These are phyloP conservation scores for Cyanodermella asteris DNA, from an alignment of 2,329 filamentous ascomycete genomes.

Conservation along the genomic window DNA sequence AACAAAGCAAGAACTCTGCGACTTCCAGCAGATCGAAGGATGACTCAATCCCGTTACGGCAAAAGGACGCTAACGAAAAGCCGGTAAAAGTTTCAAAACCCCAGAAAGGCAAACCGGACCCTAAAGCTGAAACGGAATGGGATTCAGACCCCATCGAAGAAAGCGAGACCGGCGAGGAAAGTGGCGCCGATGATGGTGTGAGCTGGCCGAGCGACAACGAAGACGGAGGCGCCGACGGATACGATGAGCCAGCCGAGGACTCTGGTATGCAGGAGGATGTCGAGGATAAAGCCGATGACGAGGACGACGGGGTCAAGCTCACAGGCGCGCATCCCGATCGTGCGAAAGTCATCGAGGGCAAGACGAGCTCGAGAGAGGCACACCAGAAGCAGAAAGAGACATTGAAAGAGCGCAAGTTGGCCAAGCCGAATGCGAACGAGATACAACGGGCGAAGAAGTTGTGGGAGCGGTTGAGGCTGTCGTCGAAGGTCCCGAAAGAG, in stretches of 20 bases:
- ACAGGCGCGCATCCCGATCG: no score
- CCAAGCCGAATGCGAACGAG: constrained; percentile 73
- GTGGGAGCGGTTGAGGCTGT: constrained; percentile 81
- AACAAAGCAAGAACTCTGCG: no score
- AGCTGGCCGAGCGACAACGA: constrained; percentile 12
- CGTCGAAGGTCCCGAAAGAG: constrained; percentile 77
- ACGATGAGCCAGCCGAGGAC: constrained; percentile 27
- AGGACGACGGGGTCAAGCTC: constrained; percentile 9
- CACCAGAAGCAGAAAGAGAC: constrained; percentile 85
- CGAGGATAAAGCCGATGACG: constrained; percentile 18
- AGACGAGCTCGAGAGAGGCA: constrained; percentile 44
- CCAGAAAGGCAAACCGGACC: no score
- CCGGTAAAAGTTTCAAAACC: no score
- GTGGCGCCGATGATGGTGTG: constrained; percentile 7
- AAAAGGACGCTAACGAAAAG: no score
- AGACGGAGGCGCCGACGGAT: constrained; percentile 13
- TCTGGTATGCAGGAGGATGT: constrained; percentile 21
- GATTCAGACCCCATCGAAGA: constrained; percentile 8
- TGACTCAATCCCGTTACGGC: no score
- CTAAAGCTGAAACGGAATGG: constrained; percentile 5
- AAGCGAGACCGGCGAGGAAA: constrained; percentile 7
- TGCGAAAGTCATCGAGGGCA: constrained; percentile 3
- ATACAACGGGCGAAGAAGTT: constrained; percentile 83
- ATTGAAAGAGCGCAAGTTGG: constrained; percentile 68
- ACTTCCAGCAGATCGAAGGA: no score